Percentiles rank a stretch among this genome's conserved stretches.
Evolutionary conservation across 208 protist species (phyloP).

Genomic region (Trypanosoma caninum): DNA sequence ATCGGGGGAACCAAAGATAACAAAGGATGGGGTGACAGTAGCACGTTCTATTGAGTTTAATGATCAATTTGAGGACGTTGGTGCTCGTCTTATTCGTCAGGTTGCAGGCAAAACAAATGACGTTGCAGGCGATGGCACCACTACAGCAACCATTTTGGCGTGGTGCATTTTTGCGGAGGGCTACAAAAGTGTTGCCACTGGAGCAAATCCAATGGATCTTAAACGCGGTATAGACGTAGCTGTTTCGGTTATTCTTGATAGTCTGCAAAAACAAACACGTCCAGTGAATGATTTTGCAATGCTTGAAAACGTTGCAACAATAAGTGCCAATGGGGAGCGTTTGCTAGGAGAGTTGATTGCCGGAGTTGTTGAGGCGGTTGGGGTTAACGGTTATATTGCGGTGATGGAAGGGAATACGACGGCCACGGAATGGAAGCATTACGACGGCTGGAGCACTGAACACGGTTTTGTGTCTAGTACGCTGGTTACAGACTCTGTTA

Average conservation of each 20-base stretch:
- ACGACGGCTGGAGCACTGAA: constrained; percentile 98
- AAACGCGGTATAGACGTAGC: constrained; percentile 98
- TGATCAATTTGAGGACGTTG: constrained; percentile 98
- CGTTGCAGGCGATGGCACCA: constrained; percentile 98
- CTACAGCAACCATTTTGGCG: constrained; percentile 99
- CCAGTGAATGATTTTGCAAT: constrained; percentile 92
- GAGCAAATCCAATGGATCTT: constrained; percentile 99
- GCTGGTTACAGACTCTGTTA: constrained; percentile 97
- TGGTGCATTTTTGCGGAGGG: constrained; percentile 98
- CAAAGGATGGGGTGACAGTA: constrained; percentile 99
- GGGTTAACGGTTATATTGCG: constrained; percentile 98
- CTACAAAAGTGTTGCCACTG: constrained; percentile 98
- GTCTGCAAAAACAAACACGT: constrained; percentile 92
- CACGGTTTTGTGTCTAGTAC: constrained; percentile 97
- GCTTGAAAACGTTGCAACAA: constrained; percentile 97
- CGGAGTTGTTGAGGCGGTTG: constrained; percentile 97
- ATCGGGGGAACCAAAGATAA: constrained; percentile 99
- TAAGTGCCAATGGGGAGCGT: constrained; percentile 99
- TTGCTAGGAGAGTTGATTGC: constrained; percentile 97
- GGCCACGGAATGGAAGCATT: constrained; percentile 95
- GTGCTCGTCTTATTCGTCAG: constrained; percentile 95
- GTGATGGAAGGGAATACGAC: constrained; percentile 97
- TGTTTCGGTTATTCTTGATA: constrained; percentile 84
- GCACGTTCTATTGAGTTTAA: constrained; percentile 98
- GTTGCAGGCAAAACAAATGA: constrained; percentile 98